Base-by-base conservation (phyloP, 2,329 filamentous ascomycete genomes). In the Calonectria henricotiae region DNA sequence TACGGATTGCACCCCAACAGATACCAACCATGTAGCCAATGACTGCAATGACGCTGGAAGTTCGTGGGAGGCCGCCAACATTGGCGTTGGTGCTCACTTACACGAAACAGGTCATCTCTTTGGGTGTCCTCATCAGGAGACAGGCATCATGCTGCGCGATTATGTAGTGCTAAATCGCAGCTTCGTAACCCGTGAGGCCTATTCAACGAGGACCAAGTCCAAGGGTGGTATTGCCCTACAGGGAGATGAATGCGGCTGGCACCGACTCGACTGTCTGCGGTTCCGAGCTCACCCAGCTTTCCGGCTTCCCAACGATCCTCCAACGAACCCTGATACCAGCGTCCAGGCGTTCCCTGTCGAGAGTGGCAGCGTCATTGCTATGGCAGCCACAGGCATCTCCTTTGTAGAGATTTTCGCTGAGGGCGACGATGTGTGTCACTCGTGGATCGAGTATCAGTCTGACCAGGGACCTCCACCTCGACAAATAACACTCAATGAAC, bases 251-350 rank as follows among this genome's bases (percentile, higher is more conserved):
- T 98, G 95, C 80, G 88, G 87, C 30, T 98, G 96, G 96, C 95
- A 98, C 82, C 90, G 95, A 68, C 88, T 98, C 7, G 96, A 98
- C 81, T 91, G 91, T 65, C 86, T 99, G 63, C 93, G 95, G 44
- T 98, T 98, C 85, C 92, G 95, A 73, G 93, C 92, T 75, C 96
- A 99, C 79, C 94, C 95, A 4, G 95, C 94, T 80, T 98, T 99
- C 85, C 89, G 91, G 65, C 88, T 97, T 63, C 94, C 95, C 0
- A 92, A 90, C 67, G 96, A 98, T 76, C 83, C 89, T 5, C 83
- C 88, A 17, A 80, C 89, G 44, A 88, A 86, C 72, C 83, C 87
- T 1, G 95, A 98, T 75, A 89, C 89, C 41, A 95, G 94, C 73
- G 89, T 98, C 1, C 94, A 97, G 77, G 93, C 94, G 0, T 98